Base-by-base conservation (phyloP, 495 filamentous ascomycete species). In the Aspergillus baeticus region DNA sequence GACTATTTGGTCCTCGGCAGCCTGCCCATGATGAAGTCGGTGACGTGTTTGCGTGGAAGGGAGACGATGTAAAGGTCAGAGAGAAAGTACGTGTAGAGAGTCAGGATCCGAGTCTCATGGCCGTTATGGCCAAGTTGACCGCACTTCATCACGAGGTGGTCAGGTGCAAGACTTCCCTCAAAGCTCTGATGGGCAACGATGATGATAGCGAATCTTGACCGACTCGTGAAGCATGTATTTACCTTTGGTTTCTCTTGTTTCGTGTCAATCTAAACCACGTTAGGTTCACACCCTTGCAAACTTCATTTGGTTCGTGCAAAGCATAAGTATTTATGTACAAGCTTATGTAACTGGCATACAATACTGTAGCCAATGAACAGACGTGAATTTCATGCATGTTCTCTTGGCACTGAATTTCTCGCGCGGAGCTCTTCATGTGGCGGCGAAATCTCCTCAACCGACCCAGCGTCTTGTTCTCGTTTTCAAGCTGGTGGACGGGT, bases 81-180 rank as follows among this genome's bases (percentile, higher is more conserved):
- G 94, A 98, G 63, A 96, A 96, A 69, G 82, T 98, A 10, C 81
- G 84, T 26, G 90, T 98, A 6, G 94, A 96, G 74, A 92, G 85
- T 54, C 89, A 92, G 52, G 94, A 98, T 66, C 95, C 94, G 29
- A 90, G 85, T 65, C 60, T 98, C 58, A 82, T 98, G 73, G 84
- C 87, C n/a, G 77, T 92, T 14, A 87, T 89, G 75, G 88, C 91
- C 4, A 98, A 98, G 73, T 69, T 98, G 71, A 86, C 80, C 23
- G 90, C 90, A 18, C 68, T 98, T 53, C 87, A 91, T 48, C 84
- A 92, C 64, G 83, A 83, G 51, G 77, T 97, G 10, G 77, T 69
- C 51, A 73, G 86, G 52, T 86, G 85, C 64, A 80, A 90, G 55
- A 69, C 80, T 61, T 87, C 87, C n/a, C 68, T 98, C 65, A 85